Base-by-base conservation (phyloP, 176 grass and related monocot genomes). In the Miscanthus lutarioriparius region DNA sequence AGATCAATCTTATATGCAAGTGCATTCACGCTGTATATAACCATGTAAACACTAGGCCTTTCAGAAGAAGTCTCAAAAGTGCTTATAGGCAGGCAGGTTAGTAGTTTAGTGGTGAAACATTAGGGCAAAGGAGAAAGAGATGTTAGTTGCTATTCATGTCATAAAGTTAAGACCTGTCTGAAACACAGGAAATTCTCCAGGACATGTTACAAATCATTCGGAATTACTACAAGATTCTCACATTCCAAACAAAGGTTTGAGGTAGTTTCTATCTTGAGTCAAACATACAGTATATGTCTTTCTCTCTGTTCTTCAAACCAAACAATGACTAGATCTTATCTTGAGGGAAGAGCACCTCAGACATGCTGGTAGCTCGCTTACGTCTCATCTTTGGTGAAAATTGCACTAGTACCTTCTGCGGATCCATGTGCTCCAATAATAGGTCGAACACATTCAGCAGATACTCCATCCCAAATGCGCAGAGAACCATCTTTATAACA, bases 241-340 rank as follows among this genome's bases (percentile, higher is more conserved):
- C 8, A 12, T 20, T 45, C 23, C 14, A 79, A 44, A 43, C 39
- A n/a, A 64, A 0, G 23, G 9, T 5, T 45, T 66, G 58, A 33
- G 16, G 40, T 48, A 36, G 28, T 4, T 80, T 74, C 13, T 74
- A 28, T 64, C 54, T 49, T 28, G 5, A 86, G 32, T 38, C n/a
- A n/a, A n/a, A n/a, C 6, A 74, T 66, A 13, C 23, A 35, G 7
- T 25, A 82, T 76, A 85, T 78, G 19, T 3, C 39, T 66, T 33
- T 87, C 16, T 62, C 25, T 82, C 2, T 87, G 15, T 72, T 83
- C 41, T 72, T 13, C 9, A 65, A 88, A 26, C 35, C 8, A 76
- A 64, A 83, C 19, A 65, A 37, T 25, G 2, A 25, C 33, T 16
- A 5, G 25, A 30, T 30, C 26, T n/a, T n/a, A n/a, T n/a, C n/a